These are phyloP conservation scores for Talaromyces sp. DNA, from an alignment of 2,329 filamentous ascomycete genomes.

Conservation along the genomic window DNA sequence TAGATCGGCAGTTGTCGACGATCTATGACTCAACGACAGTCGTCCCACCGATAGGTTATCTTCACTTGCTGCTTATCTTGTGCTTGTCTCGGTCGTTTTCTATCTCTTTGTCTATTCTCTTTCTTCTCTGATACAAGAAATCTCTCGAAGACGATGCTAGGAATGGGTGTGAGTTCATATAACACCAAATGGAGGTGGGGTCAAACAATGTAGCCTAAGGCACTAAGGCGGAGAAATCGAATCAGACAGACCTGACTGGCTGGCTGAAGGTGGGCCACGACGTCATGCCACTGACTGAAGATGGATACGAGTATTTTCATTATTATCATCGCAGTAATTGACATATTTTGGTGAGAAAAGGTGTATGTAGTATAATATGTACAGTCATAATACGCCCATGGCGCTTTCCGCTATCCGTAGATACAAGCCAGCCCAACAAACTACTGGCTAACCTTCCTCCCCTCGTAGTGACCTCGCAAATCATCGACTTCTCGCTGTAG, in stretches of 20 bases:
- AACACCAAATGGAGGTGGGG: neutral
- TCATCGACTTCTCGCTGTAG: conserved; percentile 74
- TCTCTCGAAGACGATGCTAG: neutral
- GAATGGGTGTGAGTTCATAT: neutral
- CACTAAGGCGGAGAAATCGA: neutral
- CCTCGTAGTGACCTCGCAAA: conserved; percentile 39
- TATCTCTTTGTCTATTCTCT: neutral
- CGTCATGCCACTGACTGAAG: neutral
- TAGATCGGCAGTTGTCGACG: neutral
- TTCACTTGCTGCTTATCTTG: neutral
- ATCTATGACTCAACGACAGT: neutral
- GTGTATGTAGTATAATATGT: neutral
- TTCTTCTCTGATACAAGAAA: neutral
- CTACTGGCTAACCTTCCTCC: conserved; percentile 28
- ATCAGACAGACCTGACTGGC: neutral
- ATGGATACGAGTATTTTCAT: neutral
- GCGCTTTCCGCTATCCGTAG: neutral
- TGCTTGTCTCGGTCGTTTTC: no score
- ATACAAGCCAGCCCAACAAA: neutral
- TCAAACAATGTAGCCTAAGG: neutral
- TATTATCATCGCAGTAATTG: neutral
- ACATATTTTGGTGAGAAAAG: neutral
- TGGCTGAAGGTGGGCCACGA: neutral
- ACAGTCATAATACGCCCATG: neutral
- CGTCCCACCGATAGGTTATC: neutral